Evolutionary conservation across 2,329 filamentous ascomycete genomes (phyloP), one percentile per base, ranked within the genome.

Genomic region (Trichoderma hamatum): DNA sequence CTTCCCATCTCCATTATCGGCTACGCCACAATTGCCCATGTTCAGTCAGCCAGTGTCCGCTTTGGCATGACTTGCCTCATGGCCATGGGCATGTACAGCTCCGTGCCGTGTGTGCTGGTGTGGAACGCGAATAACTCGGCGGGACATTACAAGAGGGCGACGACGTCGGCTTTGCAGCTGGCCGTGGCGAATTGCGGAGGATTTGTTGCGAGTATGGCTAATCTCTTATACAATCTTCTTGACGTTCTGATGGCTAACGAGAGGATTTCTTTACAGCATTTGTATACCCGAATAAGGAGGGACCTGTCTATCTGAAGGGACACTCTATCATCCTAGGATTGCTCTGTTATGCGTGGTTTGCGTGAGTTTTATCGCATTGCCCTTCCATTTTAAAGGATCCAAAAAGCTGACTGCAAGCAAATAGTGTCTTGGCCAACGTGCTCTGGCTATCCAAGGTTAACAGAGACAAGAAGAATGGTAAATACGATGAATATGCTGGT

Each of bases 91-190:
- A 82, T 90, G 75, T 91, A 90, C 74, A 82, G 84, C 56, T 87
- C 85, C 52, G 87, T 90, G 0, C 89, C 89, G 0, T 86, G 85
- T 21, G 85, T 90, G 3, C 79, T 91, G 11, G 88, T 85, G 1
- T 91, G 89, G 89, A 86, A 89, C 71, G 86, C 86, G 2, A 91
- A 91, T 75, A 91, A 91, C 75, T 88, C 85, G 0, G 88, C 89
- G 0, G 88, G 87, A 0, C 89, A 92, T 74, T 92, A 91, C 74
- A 92, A 92, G 76, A 81, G 90, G 16, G 89, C 90, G 0, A 91
- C 89, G 0, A 89, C 89, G 0, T 86, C 86, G 1, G 90, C 86
- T 0, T 73, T 91, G 72, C 89, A 92, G 76, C 80, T 92, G 30
- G 86, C 86, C 1, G 86, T 91, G 72, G 89, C 89, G 0, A 92